Percentiles rank a stretch among this genome's conserved stretches.
phyloP scores from a whole-genome alignment of 495 filamentous ascomycete species.

The Daldinia vernicosa region DNA sequence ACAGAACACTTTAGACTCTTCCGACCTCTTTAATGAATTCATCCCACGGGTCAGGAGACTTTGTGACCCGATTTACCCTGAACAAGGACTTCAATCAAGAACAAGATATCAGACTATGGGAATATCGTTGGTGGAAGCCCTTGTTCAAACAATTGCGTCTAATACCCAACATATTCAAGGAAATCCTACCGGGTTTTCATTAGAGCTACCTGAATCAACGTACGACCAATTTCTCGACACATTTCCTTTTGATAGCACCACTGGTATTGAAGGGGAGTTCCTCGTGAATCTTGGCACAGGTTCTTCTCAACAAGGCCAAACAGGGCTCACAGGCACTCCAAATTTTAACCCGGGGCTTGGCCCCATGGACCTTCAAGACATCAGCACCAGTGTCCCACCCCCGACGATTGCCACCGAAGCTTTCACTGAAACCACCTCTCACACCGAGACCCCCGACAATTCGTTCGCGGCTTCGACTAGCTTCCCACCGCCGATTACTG shows the following conservation, averaged over 20 bases:
- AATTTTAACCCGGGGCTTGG: constrained; percentile 18
- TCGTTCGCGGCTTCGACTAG: constrained; percentile 34
- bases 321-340: constrained; percentile 4
- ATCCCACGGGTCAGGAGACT: constrained; percentile 45
- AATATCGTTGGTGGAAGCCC: constrained; percentile 48
- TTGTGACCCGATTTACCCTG: constrained; percentile 53
- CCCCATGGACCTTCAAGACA: constrained; percentile 19
- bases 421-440: constrained; percentile 32
- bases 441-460: constrained; percentile 30
- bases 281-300: constrained; percentile 1
- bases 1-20: constrained; percentile 47
- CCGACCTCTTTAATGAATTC: constrained; percentile 48
- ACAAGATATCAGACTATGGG: constrained; percentile 50
- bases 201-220: constrained; percentile 2
- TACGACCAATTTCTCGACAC: constrained; percentile 35
- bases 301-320: constrained; percentile 26
- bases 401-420: constrained; percentile 18
- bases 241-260: constrained; percentile 14
- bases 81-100: constrained; percentile 46
- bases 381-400: constrained; percentile 14
- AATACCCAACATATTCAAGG: constrained; percentile 30
- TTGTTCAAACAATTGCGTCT: constrained; percentile 39
- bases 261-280: constrained; percentile 5
- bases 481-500: constrained; percentile 4
- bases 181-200: constrained; percentile 19